Base-by-base conservation (phyloP, 1,284 basidiomycete species). In the Leccinum subatratum region DNA sequence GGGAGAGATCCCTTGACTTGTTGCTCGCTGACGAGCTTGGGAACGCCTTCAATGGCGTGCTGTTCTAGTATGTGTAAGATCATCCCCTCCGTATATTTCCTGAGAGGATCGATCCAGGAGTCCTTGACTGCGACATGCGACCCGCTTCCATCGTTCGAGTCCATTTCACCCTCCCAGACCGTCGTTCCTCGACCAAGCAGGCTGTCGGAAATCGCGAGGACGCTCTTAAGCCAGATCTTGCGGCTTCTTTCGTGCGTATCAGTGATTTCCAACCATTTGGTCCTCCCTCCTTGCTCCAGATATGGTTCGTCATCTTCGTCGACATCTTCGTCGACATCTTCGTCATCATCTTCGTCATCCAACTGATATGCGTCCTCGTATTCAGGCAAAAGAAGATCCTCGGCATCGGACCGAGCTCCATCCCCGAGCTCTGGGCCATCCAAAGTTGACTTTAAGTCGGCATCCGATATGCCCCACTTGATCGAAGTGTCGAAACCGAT, bases 41-140 rank as follows among this genome's bases (percentile, higher is more conserved):
- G 54, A 4, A 56, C 20, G 14, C 54, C 25, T 56, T 56, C 22
- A 25, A 56, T 56, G 6, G 11, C 11, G 20, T 54, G 51, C 6
- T 54, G 51, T 20, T 54, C 25, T 25, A 56, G 54, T 8, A 16
- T 56, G 6, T 32, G 30, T 3, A 69, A n/a, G 12, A 68, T 66
- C n/a, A 58, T 62, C 3, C 61, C 66, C 20, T 67, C 42, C 3
- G 32, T 63, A 16, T 66, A 67, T 42, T 68, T 69, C 56, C 64
- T 45, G 1, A 69, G 45, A 6, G 67, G 63, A 20, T 69, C 58
- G 1, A 58, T 69, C 64, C 67, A 66, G 0, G 20, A 42, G 12
- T 69, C 63, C 54, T 65, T 68, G 9, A 68, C 18, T 0, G 32
- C 25, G 1, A 68, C 32, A 3, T 16, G 8, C 12, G 39, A 54